Evolutionary conservation across 805 yeast genomes (phyloP), one percentile per base, ranked within the genome.

Genomic region (Yarrowia sp.): DNA sequence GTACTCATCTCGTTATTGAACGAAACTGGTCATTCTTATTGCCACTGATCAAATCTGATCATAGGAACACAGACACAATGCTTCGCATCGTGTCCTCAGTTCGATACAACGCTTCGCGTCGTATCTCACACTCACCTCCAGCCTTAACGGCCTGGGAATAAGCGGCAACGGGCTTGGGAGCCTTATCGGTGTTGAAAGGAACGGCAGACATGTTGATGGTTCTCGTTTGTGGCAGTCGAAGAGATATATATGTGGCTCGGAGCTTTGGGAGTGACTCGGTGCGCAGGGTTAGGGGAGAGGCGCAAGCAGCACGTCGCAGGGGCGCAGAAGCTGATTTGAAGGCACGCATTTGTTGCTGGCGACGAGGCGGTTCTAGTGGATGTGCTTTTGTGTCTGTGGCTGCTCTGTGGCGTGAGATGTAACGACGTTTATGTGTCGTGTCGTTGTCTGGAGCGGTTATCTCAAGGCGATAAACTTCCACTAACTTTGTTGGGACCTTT

Each of bases 151-250:
- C 99, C 76, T 94, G 99, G 27, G 97, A 90, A 76, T 93, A 93
- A 13, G 97, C 84, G 36, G 97, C 98, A 39, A 97, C 97, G 65
- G 98, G 97, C 63, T 96, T 91, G 68, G 99, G 98, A 35, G 98
- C 97, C 58, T 67, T 65, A 16, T 67, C 65, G 41, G 68, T 66
- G 63, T 55, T 55, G 61, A 55, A 55, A 12, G 61, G 63, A 41
- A 47, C 36, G 60, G 46, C 63, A 61, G 59, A 47, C 61, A 47
- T 49, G 27, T 31, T 47, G 18, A 13, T 19, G 9, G 6, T 27
- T 4, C n/a, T n/a, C n/a, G n/a, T n/a, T n/a, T n/a, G n/a, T n/a
- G n/a, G n/a, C n/a, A n/a, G n/a, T n/a, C n/a, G n/a, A n/a, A n/a
- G n/a, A n/a, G n/a, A n/a, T n/a, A n/a, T n/a, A n/a, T n/a, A n/a